phyloP scores from a whole-genome alignment of 2,329 filamentous ascomycete genomes.

The Huntiella savannae region DNA sequence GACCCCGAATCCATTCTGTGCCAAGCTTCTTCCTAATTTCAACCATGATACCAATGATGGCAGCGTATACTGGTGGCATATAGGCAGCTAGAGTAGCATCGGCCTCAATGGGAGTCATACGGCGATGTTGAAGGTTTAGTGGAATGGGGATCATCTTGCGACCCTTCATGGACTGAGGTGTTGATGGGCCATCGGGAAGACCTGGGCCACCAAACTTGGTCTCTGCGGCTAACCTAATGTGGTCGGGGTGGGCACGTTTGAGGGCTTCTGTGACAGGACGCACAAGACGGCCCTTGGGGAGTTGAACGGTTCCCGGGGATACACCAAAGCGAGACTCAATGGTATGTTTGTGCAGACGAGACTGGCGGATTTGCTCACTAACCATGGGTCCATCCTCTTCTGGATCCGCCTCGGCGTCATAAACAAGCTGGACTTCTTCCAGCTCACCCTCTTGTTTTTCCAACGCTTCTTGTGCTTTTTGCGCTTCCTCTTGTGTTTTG shows the following conservation, averaged over 20 bases:
- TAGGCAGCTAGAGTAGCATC: constrained; percentile 53
- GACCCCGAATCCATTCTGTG: constrained; percentile 45
- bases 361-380: constrained; percentile 16
- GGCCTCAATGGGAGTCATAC: constrained; percentile 57
- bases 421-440: constrained; percentile 18
- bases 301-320: constrained; percentile 50
- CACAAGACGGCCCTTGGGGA: constrained; percentile 52
- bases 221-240: constrained; percentile 55
- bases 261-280: constrained; percentile 53
- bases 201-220: constrained; percentile 56
- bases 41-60: constrained; percentile 45
- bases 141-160: constrained; percentile 45
- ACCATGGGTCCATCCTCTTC: constrained; percentile 2
- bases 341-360: constrained; percentile 56
- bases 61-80: constrained; percentile 52
- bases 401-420: constrained; percentile 20
- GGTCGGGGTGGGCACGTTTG: constrained; percentile 47
- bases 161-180: constrained; percentile 36
- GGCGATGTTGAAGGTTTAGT: constrained; percentile 41
- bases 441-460: constrained; percentile 13
- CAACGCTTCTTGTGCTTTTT: constrained; percentile 7
- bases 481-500: constrained; percentile 17
- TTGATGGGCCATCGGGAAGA: constrained; percentile 59
- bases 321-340: constrained; percentile 55
- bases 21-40: constrained; percentile 60